Evolutionary conservation across 2,329 filamentous ascomycete genomes (phyloP).

Genomic region (Colletotrichum lindemuthianum): DNA sequence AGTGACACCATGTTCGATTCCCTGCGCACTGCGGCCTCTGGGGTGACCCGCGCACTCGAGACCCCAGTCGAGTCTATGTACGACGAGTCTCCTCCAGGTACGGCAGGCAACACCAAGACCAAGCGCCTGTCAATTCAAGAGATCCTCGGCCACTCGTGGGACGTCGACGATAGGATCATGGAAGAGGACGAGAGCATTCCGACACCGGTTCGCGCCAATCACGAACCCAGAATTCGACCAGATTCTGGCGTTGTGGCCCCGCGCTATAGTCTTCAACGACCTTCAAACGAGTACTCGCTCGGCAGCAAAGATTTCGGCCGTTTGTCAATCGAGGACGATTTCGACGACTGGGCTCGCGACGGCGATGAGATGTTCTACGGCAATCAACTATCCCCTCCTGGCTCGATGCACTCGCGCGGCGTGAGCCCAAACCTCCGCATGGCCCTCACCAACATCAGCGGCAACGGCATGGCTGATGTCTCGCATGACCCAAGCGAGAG

Average conservation of each 20-base stretch:
- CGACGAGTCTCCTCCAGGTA: slow-evolving; percentile 77
- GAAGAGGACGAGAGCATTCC: slow-evolving; percentile 69
- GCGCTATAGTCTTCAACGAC: slow-evolving; percentile 42
- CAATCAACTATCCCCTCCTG: slow-evolving; percentile 68
- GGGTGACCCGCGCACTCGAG: slow-evolving; percentile 72
- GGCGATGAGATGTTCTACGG: slow-evolving; percentile 64
- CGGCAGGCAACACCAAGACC: slow-evolving; percentile 61
- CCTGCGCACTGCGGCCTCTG: slow-evolving; percentile 75
- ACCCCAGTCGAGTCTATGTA: slow-evolving; percentile 83
- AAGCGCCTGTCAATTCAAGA: slow-evolving; percentile 69
- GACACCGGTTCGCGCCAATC: slow-evolving; percentile 59
- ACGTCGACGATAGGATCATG: slow-evolving; percentile 66
- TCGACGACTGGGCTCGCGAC: slow-evolving; percentile 70
- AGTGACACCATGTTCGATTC: slow-evolving; percentile 84
- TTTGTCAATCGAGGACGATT: slow-evolving; percentile 69
- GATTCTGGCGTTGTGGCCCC: slow-evolving; percentile 39
- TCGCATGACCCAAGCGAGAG: slow-evolving; percentile 53
- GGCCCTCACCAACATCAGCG: slow-evolving; percentile 64
- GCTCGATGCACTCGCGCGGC: slow-evolving; percentile 62
- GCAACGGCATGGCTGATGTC: slow-evolving; percentile 52
- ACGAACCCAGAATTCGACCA: slow-evolving; percentile 40
- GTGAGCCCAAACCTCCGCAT: slow-evolving; percentile 64
- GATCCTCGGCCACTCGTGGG: slow-evolving; percentile 65
- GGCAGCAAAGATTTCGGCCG: slow-evolving; percentile 56
- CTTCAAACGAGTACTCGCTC: slow-evolving; percentile 46